A percentile compares a stretch with the other conserved stretches of the same genome.
Conservation (phyloP, 192 early-diverging fungal genomes). For the Lunasporangiospora selenospora region DNA sequence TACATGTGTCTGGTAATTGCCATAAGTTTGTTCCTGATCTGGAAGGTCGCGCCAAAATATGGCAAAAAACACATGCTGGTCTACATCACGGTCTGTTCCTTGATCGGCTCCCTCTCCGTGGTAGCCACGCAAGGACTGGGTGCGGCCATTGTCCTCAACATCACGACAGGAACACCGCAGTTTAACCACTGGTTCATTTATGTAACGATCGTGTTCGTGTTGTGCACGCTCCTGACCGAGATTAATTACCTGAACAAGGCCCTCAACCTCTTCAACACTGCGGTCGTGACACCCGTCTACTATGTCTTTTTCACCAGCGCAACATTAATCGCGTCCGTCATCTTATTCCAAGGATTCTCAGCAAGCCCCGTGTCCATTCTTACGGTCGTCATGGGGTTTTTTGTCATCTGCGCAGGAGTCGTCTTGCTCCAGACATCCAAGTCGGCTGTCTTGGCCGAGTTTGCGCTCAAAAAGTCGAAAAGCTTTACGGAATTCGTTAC, state of each 20-base stretch:
- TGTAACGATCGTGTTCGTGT: constrained; percentile 62
- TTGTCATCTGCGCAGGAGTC: constrained; percentile 67
- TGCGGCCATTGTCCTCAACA: constrained; percentile 65
- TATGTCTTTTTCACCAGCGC: constrained; percentile 78
- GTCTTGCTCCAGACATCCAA: constrained; percentile 59
- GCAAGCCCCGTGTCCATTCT: constrained; percentile 48
- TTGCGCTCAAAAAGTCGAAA: constrained; percentile 17
- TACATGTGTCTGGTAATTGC: constrained; percentile 58
- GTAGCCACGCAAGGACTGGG: constrained; percentile 73
- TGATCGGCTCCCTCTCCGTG: constrained; percentile 72
- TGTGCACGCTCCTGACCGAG: constrained; percentile 58
- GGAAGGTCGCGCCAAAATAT: constrained; percentile 63
- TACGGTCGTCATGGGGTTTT: constrained; percentile 63
- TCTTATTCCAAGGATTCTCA: constrained; percentile 69
- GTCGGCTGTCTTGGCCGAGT: neutral
- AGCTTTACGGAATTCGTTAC: constrained; percentile 8
- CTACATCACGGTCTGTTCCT: constrained; percentile 56
- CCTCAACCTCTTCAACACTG: constrained; percentile 72
- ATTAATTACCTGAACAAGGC: constrained; percentile 79
- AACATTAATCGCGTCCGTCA: constrained; percentile 68
- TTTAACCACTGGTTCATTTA: constrained; percentile 75
- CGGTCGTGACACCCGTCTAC: constrained; percentile 78
- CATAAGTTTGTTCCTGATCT: constrained; percentile 50
- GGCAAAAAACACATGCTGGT: constrained; percentile 63
- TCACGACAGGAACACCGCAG: constrained; percentile 60